A percentile compares a stretch with the other conserved stretches of the same genome.
Evolutionary conservation across 176 grass and related monocot species (phyloP).

Genomic region (Oryza meyeriana): DNA sequence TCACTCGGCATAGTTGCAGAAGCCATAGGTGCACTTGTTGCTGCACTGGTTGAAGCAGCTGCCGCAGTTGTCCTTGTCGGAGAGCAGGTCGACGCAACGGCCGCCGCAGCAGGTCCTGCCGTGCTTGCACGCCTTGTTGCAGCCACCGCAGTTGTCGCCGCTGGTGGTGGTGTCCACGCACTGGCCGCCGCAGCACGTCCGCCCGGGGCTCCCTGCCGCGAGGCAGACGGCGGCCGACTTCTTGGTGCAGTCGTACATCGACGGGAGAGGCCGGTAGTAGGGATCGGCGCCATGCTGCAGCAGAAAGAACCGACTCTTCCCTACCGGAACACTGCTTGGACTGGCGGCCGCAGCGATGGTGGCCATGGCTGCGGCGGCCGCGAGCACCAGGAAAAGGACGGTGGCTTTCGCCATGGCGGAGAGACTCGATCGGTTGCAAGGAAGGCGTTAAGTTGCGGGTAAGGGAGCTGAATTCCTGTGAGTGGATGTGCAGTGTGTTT

Average conservation of each 20-base stretch:
- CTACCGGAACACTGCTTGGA: not conserved
- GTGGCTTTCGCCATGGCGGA: not conserved
- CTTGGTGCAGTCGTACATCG: conserved; percentile 25
- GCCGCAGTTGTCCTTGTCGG: conserved; percentile 29
- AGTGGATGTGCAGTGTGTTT: not conserved
- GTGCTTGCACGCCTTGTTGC: conserved; percentile 18
- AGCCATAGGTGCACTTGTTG: not conserved
- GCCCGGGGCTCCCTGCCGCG: conserved; percentile 1
- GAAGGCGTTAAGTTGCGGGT: not conserved
- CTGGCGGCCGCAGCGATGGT: too few relatives aligned
- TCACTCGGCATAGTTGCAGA: conserved; percentile 7
- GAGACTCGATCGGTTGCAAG: not conserved
- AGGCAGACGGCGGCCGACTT: conserved; percentile 32
- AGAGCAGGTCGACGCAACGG: conserved; percentile 18
- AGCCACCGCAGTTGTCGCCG: conserved; percentile 20
- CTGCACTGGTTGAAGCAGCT: conserved; percentile 16
- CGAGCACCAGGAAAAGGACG: not conserved
- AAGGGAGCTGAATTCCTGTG: too few relatives aligned
- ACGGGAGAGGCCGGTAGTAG: too few relatives aligned
- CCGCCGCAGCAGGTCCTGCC: conserved; percentile 26
- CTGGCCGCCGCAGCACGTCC: conserved; percentile 28
- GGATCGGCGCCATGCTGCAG: not conserved
- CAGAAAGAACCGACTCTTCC: conserved; percentile 23
- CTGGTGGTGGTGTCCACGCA: conserved; percentile 27
- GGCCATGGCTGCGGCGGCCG: not conserved